Conservation (phyloP, 495 filamentous ascomycete species). For the Aspergillus sparsus region DNA sequence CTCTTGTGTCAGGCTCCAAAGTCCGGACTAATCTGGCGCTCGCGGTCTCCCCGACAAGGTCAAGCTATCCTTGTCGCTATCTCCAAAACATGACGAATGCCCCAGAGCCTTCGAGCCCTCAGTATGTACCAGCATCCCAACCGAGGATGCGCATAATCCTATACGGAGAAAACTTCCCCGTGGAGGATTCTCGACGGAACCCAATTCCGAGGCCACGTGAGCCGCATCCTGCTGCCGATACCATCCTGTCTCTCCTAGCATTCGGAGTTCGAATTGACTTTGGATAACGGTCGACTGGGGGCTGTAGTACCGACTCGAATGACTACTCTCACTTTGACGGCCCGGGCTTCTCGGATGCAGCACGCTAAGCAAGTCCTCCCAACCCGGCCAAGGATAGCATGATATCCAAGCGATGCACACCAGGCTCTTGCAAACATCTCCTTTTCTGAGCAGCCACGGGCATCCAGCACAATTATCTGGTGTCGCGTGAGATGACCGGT, state of each 20-base stretch:
- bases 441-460: slow-evolving; percentile 54
- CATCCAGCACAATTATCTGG: slow-evolving; percentile 51
- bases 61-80: background rate
- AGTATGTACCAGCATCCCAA: background rate
- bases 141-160: background rate
- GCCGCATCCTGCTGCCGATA: background rate
- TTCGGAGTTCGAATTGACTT: background rate
- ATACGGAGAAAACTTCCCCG: background rate
- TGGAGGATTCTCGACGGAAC: slow-evolving; percentile 7
- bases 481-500: slow-evolving; percentile 27
- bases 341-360: slow-evolving; percentile 69
- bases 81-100: background rate
- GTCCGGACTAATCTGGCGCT: background rate
- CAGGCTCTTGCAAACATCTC: slow-evolving; percentile 69
- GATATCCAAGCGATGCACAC: slow-evolving; percentile 67
- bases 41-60: background rate
- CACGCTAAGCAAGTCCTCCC: slow-evolving; percentile 66
- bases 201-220: background rate
- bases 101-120: background rate
- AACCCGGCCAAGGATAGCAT: slow-evolving; percentile 66
- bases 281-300: slow-evolving; percentile 9
- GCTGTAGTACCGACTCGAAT: slow-evolving; percentile 54
- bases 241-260: background rate
- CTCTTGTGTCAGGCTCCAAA: background rate
- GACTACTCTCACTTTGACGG: slow-evolving; percentile 64